Percentiles rank a stretch among this genome's conserved stretches.
phyloP scores from a whole-genome alignment of 176 grass and related monocot species.

The Musa schizocarpa region DNA sequence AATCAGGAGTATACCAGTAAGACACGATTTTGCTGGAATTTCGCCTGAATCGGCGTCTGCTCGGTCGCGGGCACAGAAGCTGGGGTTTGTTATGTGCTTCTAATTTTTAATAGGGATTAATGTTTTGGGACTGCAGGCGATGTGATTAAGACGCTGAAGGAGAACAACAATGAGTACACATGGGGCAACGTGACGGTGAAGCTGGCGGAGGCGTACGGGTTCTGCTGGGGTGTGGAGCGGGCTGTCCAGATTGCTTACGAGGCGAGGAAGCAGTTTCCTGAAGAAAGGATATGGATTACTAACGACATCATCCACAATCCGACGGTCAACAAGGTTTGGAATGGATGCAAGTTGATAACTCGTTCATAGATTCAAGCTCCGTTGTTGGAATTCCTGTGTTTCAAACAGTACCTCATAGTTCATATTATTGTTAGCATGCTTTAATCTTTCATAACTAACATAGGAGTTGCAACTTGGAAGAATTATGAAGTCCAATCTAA shows the following conservation, averaged over 20 bases:
- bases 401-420: neutral
- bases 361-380: neutral
- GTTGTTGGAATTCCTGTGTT: neutral
- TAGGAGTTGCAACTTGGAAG: too few species aligned
- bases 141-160: slow-evolving; percentile 84
- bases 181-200: slow-evolving; percentile 84
- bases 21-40: neutral
- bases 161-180: slow-evolving; percentile 58
- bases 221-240: slow-evolving; percentile 99
- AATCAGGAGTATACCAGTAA: slow-evolving; percentile 89
- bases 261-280: slow-evolving; percentile 98
- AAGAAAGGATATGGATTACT: slow-evolving; percentile 86
- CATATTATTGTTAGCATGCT: too few species aligned
- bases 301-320: slow-evolving; percentile 99
- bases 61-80: too few species aligned
- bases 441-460: too few species aligned
- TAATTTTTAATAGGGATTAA: neutral
- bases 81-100: neutral
- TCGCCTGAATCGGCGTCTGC: too few species aligned
- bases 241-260: slow-evolving; percentile 99
- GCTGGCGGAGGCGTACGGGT: slow-evolving; percentile 86
- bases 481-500: neutral
- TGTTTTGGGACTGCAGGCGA: slow-evolving; percentile 35
- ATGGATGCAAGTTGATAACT: neutral
- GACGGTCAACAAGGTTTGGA: slow-evolving; percentile 80